Base-by-base conservation (phyloP, 495 filamentous ascomycete species). In the Penicillium subrubescens region DNA sequence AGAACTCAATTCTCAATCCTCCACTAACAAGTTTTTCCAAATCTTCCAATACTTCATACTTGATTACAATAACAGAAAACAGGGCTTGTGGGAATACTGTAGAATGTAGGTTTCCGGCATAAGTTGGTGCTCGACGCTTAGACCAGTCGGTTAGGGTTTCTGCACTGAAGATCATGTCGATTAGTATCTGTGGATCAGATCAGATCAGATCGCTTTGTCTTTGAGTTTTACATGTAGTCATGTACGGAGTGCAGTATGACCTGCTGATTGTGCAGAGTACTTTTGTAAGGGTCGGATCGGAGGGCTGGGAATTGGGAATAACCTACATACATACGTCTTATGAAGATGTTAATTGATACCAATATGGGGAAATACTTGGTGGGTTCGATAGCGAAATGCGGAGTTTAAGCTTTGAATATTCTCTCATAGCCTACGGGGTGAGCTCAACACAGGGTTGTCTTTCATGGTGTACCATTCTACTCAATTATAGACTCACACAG, bases 131-230 rank as follows among this genome's bases (percentile, higher is more conserved):
- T 2, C 23, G 33, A 25, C 53, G 17, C 53, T 37, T 14, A 31
- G 10, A 6, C 15, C n/a, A 17, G 21, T 56, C 31, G 33, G 21
- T 56, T 56, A 56, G 53, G 52, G 15, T 37, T 56, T 37, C 53
- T 56, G 53, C 53, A 56, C 37, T 56, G 53, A 23, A 35, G 53
- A 56, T 56, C 53, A 37, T 56, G 44, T 3, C 3, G 15, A 54
- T 56, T 27, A 21, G 25, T 52, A 31, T 15, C n/a, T 31, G 48
- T 52, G 25, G 48, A 52, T 31, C 48, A 3, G 25, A 12, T 23
- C 21, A 17, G 46, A 31, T 25, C 44, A 19, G 19, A 21, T 48
- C 44, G 21, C 21, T 19, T 23, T 48, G 43, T 10, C 31, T 33
- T 27, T 27, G 1, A 27, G 2, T 27, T 27, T 33, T 33, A 33